Percentiles rank a stretch among this genome's conserved stretches.
Evolutionary conservation across 306 rosid species (phyloP).

Genomic region (Cucurbita maxima): DNA sequence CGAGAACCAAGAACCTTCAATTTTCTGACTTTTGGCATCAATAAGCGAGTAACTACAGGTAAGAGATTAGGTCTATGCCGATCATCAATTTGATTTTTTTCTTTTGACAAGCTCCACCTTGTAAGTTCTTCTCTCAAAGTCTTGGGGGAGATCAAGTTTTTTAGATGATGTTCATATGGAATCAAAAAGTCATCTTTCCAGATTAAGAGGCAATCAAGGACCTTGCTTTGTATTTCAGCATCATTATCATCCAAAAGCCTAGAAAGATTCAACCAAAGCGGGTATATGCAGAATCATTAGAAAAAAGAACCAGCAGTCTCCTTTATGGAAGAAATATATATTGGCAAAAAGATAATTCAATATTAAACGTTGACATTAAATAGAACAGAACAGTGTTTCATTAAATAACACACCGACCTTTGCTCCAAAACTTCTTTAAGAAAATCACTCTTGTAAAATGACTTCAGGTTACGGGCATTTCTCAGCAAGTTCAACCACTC

Average conservation of each 20-base stretch:
- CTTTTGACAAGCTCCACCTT: slow-evolving; percentile 75
- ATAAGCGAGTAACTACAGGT: slow-evolving; percentile 60
- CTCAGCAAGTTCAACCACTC: slow-evolving; percentile 91
- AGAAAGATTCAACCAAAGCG: slow-evolving; percentile 16
- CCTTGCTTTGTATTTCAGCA: slow-evolving; percentile 70
- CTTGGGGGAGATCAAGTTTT: slow-evolving; percentile 41
- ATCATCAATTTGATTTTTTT: slow-evolving; percentile 46
- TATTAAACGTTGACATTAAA: background rate
- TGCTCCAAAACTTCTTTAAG: slow-evolving; percentile 63
- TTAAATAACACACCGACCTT: slow-evolving; percentile 34
- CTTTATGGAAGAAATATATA: background rate
- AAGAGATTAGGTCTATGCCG: slow-evolving; percentile 53
- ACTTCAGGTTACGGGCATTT: slow-evolving; percentile 54
- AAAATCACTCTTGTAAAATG: slow-evolving; percentile 42
- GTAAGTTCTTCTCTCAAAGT: slow-evolving; percentile 72
- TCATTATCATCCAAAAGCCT: slow-evolving; percentile 89
- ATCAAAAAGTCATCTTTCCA: slow-evolving; percentile 71
- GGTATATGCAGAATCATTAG: background rate
- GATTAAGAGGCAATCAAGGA: slow-evolving; percentile 59
- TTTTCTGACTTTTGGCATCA: slow-evolving; percentile 83
- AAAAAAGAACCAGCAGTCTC: background rate
- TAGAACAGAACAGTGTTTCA: background rate
- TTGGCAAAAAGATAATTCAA: background rate
- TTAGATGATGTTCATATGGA: slow-evolving; percentile 55
- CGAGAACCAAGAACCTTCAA: slow-evolving; percentile 71